Evolutionary conservation across 2,329 filamentous ascomycete species (phyloP), one percentile per base, ranked within the genome.

Genomic region (Decorospora gaudefroyi): DNA sequence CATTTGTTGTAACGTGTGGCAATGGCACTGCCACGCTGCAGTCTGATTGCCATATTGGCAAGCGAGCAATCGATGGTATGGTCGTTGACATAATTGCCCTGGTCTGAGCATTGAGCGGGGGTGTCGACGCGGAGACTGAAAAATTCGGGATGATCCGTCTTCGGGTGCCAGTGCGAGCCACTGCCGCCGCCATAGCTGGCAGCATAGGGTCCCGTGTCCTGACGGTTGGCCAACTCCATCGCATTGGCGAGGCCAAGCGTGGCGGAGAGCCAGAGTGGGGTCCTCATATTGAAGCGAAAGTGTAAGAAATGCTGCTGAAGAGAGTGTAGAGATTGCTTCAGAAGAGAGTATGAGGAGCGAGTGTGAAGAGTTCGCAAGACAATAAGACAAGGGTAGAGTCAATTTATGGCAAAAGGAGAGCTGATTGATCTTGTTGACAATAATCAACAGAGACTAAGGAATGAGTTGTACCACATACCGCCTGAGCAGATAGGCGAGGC

Each of bases 1-100:
- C 51, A 62, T 37, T 59, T 62, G 53, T 61, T 63, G 50, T 64
- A 65, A 19, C 60, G 59, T 12, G 59, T 64, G 8, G 58, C 63
- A 45, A 65, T 55, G 12, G 54, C 54, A n/a, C 55, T 56, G 27
- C 59, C 60, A 10, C 59, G 51, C 25, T 61, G 45, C n/a, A 65
- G 38, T 13, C 57, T 56, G 36, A 65, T 53, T 10, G 53, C 57
- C 21, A 53, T 62, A 15, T 53, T 49, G 10, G 43, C 40, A 31
- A 62, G 51, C 3, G 33, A 35, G 38, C 57, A 64, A 15, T 40
- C 31, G 6, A 8, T 6, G 22, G 34, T 19, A 8, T 38, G 4
- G 9, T 32, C 26, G 26, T 51, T 34, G 16, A 19, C 19, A 7
- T 3, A 7, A 19, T 11, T 12, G 33, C 0, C 16, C n/a, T 25